Evolutionary conservation across 2,329 filamentous ascomycete genomes (phyloP).

Genomic region (Elsinoe ampelina): DNA sequence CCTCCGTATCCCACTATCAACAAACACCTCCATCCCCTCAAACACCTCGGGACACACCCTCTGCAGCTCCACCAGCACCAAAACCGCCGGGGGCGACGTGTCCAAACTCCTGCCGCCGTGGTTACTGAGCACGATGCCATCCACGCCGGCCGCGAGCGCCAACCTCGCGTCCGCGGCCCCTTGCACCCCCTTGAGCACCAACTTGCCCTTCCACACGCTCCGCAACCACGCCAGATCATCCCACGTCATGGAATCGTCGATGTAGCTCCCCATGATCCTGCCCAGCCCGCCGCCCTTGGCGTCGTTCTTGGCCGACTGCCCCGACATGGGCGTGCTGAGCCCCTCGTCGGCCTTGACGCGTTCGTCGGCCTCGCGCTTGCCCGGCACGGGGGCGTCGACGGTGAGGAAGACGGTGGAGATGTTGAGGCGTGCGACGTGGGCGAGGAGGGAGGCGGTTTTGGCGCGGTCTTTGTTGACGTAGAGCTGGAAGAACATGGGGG

Average conservation of each 20-base stretch:
- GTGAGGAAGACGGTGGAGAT: conserved; percentile 50
- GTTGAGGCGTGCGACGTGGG: conserved; percentile 35
- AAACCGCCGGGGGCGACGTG: conserved; percentile 44
- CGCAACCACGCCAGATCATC: conserved; percentile 39
- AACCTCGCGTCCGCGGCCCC: conserved; percentile 33
- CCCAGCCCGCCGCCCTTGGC: conserved; percentile 47
- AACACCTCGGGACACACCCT: conserved; percentile 53
- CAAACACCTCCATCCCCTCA: conserved; percentile 49
- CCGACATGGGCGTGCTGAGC: conserved; percentile 42
- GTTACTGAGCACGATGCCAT: conserved; percentile 42
- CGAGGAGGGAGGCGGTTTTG: conserved; percentile 44
- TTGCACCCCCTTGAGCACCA: conserved; percentile 37
- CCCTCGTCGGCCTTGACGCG: conserved; percentile 39
- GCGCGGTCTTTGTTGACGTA: conserved; percentile 50
- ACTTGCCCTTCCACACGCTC: conserved; percentile 32
- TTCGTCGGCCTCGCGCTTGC: conserved; percentile 45
- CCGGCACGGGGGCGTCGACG: conserved; percentile 48
- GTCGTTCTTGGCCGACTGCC: conserved; percentile 43
- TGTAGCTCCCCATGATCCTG: conserved; percentile 47
- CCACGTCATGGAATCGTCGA: conserved; percentile 48
- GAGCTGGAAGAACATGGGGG: conserved; percentile 49
- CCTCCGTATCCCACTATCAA: conserved; percentile 57
- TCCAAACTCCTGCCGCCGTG: conserved; percentile 46
- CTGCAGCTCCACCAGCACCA: conserved; percentile 55
- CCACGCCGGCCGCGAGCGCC: conserved; percentile 33